phyloP scores from a whole-genome alignment of 73 alveolate genomes.

The Halteria grandinella region DNA sequence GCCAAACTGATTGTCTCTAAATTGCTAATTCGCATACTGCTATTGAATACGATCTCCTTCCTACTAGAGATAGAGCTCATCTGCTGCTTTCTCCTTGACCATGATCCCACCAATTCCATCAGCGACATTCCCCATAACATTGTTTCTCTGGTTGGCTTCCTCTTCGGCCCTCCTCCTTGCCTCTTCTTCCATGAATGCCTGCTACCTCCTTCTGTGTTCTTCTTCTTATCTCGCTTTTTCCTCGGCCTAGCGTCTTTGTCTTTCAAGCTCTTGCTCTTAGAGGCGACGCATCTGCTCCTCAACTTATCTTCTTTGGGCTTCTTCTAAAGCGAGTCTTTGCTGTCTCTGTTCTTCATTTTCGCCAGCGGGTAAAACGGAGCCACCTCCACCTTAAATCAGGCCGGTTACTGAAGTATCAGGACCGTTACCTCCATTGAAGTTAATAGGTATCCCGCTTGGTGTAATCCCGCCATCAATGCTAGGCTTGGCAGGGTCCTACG shows the following conservation, averaged over 20 bases:
- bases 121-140: no score
- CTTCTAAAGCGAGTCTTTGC: background rate
- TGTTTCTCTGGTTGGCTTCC: background rate
- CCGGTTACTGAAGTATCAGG: no score
- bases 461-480: no score
- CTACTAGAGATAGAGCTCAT: background rate
- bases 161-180: constrained; percentile 14
- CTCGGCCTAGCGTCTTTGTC: background rate
- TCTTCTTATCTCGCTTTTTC: constrained; percentile 5
- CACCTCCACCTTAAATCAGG: no score
- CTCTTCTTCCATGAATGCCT: constrained; percentile 1
- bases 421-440: no score
- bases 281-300: background rate
- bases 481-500: no score
- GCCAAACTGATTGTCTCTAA: constrained; percentile 12
- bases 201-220: constrained; percentile 1
- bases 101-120: background rate
- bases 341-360: constrained; percentile 7
- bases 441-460: no score
- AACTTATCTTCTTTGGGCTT: constrained; percentile 5
- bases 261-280: constrained; percentile 14
- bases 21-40: background rate
- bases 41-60: constrained; percentile 9
- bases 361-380: constrained; percentile 8
- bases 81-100: background rate